These are phyloP conservation scores for Arctostaphylos glauca DNA, from an alignment of 148 eudicot genomes.

Conservation along the genomic window DNA sequence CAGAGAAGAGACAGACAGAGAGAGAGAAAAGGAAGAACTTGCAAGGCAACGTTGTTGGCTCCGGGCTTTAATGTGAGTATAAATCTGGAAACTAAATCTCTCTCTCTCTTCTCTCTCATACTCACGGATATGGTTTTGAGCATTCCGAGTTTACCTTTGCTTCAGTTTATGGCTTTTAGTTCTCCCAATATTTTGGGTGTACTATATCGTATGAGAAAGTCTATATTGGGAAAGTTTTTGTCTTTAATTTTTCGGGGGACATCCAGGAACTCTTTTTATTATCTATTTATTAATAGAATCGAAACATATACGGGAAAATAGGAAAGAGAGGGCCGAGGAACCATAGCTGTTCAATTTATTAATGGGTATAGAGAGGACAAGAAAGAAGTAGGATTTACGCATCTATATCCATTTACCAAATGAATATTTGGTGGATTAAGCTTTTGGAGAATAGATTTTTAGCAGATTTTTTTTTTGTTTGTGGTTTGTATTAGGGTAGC, in stretches of 20 bases:
- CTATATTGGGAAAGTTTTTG: background rate
- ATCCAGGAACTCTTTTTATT: background rate
- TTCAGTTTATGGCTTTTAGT: background rate
- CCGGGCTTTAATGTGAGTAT: conserved; percentile 4
- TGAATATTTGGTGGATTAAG: conserved; percentile 3
- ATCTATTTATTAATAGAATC: background rate
- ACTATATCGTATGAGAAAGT: background rate
- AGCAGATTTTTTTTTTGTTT: background rate
- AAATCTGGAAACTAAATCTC: background rate
- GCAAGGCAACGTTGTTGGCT: background rate
- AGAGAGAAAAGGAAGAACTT: background rate
- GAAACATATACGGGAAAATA: background rate
- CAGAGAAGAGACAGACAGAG: background rate
- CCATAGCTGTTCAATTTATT: background rate
- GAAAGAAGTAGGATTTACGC: background rate
- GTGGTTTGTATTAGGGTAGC: background rate
- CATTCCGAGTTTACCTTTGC: conserved; percentile 2
- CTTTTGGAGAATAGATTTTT: background rate
- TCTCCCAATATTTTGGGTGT: background rate
- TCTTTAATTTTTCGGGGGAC: background rate
- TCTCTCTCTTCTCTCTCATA: conserved; percentile 7
- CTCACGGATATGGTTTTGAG: background rate
- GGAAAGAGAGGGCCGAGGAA: background rate
- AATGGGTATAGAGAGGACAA: background rate
- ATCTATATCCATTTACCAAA: background rate